A percentile compares a stretch with the other conserved stretches of the same genome.
Evolutionary conservation across 2,329 filamentous ascomycete species (phyloP).

Genomic region (Botryotinia globosa): DNA sequence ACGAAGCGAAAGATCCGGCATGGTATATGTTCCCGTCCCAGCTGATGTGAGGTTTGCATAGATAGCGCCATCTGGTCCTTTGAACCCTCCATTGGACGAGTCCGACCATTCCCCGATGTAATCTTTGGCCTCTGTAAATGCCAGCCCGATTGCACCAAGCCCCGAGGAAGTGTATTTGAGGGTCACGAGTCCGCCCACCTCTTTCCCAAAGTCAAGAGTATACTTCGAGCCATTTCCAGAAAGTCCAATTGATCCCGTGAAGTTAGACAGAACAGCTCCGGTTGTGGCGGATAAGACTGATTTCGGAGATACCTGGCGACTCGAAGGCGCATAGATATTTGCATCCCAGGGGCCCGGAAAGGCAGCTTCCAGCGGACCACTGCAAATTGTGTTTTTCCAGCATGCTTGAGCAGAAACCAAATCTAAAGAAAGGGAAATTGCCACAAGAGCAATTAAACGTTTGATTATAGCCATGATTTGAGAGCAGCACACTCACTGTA

Average conservation of each 20-base stretch:
- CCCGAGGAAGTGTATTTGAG: constrained; percentile 38
- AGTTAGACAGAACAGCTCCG: constrained; percentile 33
- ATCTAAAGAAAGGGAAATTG: constrained; percentile 11
- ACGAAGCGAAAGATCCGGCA: constrained; percentile 46
- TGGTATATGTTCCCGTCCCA: constrained; percentile 41
- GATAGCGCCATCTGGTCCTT: constrained; percentile 50
- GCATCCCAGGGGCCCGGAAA: constrained; percentile 59
- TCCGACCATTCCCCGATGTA: constrained; percentile 50
- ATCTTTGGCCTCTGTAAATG: constrained; percentile 49
- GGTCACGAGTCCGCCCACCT: constrained; percentile 55
- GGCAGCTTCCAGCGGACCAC: constrained; percentile 46
- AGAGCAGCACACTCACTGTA: neutral
- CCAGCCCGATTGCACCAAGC: constrained; percentile 44
- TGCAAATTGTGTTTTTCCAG: constrained; percentile 56
- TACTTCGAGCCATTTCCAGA: constrained; percentile 49
- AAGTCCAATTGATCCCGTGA: constrained; percentile 22
- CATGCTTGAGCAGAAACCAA: constrained; percentile 39
- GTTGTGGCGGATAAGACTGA: constrained; percentile 43
- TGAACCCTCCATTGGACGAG: constrained; percentile 47
- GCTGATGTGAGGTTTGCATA: constrained; percentile 43
- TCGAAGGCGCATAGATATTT: constrained; percentile 54
- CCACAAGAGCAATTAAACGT: neutral
- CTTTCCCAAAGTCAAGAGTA: constrained; percentile 57
- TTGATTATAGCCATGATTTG: constrained; percentile 14
- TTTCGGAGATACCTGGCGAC: constrained; percentile 49